Base-by-base conservation (phyloP, 2,329 filamentous ascomycete species). In the Drechslera avenae region DNA sequence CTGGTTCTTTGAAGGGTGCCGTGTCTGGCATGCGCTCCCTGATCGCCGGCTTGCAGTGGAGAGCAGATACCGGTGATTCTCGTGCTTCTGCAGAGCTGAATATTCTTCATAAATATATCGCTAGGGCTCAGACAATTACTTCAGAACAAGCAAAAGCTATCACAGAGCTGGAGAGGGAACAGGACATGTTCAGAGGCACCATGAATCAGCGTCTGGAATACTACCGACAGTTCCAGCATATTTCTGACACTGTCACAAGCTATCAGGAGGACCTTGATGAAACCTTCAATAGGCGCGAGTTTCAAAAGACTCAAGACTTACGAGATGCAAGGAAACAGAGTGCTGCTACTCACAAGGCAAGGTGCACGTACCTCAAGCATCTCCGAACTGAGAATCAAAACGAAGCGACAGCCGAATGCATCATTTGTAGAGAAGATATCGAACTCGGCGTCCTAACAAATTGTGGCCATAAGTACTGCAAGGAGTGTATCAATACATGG, bases 171-270 rank as follows among this genome's bases (percentile, higher is more conserved):
- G 86, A 90, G 54, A 83, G 83, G 52, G 92, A 97, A 69, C 76
- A 91, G 5, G 87, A 93, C 39, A 76, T 85, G 21, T 94, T 96
- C 69, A 87, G 85, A 21, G 79, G 81, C 13, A 85, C 88, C 0
- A 92, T 96, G 85, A 97, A 97, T 64, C 81, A 86, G 31, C 86
- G 94, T 12, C 76, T 97, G 0, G 91, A 94, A 50, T 97, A 91
- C 68, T 97, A 97, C 68, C 86, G 88, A 4, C 91, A 97, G 66
- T 80, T 97, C 9, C 94, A 97, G 68, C 83, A 85, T 19, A 86
- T 97, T n/a, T 97, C 92, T 0, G 93, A 97, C 67, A 90, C 85
- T 14, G 90, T 97, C 0, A 82, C 84, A 4, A 86, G 88, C 1
- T 89, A 89, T 48, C 86, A 91, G 49, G 86, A 87, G 9, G 78